These are phyloP conservation scores for Bipolaris victoriae DNA, from an alignment of 2,329 filamentous ascomycete species.

Conservation along the genomic window DNA sequence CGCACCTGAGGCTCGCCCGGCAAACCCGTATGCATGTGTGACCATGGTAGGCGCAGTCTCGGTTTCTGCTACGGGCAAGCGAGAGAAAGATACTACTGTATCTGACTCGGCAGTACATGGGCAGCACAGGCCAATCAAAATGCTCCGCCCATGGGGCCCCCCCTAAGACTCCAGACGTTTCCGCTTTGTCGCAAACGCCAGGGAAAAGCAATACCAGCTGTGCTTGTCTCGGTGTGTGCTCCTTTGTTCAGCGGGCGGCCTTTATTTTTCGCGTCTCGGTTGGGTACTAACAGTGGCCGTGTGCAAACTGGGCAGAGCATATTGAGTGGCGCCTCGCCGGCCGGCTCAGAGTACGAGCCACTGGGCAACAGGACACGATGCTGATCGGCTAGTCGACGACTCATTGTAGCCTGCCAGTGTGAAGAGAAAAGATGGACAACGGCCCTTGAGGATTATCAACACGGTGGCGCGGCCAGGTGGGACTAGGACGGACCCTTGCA, in stretches of 20 bases:
- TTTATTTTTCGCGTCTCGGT: slow-evolving; percentile 21
- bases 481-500: neutral
- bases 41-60: slow-evolving; percentile 6
- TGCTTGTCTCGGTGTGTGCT: slow-evolving; percentile 6
- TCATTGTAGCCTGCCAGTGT: neutral
- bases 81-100: slow-evolving; percentile 1
- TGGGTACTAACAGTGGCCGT: slow-evolving; percentile 22
- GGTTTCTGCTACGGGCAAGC: slow-evolving; percentile 1
- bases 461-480: neutral
- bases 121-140: slow-evolving; percentile 12
- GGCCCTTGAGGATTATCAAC: neutral
- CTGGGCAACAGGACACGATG: neutral
- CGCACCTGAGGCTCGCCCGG: neutral
- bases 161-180: slow-evolving; percentile 5
- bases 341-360: neutral
- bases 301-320: slow-evolving; percentile 13
- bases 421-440: neutral
- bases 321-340: slow-evolving; percentile 8
- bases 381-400: neutral
- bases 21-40: neutral
- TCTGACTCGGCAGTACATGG: slow-evolving; percentile 6
- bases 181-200: slow-evolving; percentile 1
- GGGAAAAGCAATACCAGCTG: slow-evolving; percentile 19
- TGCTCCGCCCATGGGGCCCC: slow-evolving; percentile 7
- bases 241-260: slow-evolving; percentile 25